These are phyloP conservation scores for Metschnikowia baotianmanensis DNA, from an alignment of 805 yeast genomes.

Conservation along the genomic window DNA sequence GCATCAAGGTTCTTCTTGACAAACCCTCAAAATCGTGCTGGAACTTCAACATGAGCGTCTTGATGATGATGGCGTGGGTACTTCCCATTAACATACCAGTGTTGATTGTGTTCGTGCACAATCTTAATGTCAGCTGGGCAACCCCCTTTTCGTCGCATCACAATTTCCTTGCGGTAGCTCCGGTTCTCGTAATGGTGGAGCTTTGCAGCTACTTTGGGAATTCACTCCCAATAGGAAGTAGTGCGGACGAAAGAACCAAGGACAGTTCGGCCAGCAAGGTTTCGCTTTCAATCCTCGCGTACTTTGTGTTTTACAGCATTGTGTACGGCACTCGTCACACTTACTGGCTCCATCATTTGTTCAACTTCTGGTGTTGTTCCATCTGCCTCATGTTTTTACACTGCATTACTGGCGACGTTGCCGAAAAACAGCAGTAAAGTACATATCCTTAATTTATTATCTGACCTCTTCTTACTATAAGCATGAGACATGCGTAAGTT, in stretches of 20 bases:
- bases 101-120: slow-evolving; percentile 76
- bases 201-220: slow-evolving; percentile 36
- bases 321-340: slow-evolving; percentile 78
- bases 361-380: slow-evolving; percentile 63
- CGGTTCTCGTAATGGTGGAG: slow-evolving; percentile 62
- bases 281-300: slow-evolving; percentile 36
- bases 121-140: slow-evolving; percentile 71
- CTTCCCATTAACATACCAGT: slow-evolving; percentile 78
- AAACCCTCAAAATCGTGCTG: slow-evolving; percentile 24
- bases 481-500: no score
- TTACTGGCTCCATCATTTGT: slow-evolving; percentile 79
- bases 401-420: slow-evolving; percentile 1
- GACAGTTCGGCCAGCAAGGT: slow-evolving; percentile 7
- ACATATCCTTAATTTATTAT: background rate
- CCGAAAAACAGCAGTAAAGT: slow-evolving; percentile 3
- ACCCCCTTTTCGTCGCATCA: slow-evolving; percentile 88
- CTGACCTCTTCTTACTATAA: no score
- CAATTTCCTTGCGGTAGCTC: slow-evolving; percentile 72
- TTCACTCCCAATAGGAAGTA: slow-evolving; percentile 36
- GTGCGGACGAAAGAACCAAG: slow-evolving; percentile 2
- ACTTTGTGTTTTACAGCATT: slow-evolving; percentile 58
- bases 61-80: slow-evolving; percentile 72
- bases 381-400: slow-evolving; percentile 24
- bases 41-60: slow-evolving; percentile 62
- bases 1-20: slow-evolving; percentile 31